These are phyloP conservation scores for Fraxinus cuspidata DNA, from an alignment of 257 asterid species.

Conservation along the genomic window DNA sequence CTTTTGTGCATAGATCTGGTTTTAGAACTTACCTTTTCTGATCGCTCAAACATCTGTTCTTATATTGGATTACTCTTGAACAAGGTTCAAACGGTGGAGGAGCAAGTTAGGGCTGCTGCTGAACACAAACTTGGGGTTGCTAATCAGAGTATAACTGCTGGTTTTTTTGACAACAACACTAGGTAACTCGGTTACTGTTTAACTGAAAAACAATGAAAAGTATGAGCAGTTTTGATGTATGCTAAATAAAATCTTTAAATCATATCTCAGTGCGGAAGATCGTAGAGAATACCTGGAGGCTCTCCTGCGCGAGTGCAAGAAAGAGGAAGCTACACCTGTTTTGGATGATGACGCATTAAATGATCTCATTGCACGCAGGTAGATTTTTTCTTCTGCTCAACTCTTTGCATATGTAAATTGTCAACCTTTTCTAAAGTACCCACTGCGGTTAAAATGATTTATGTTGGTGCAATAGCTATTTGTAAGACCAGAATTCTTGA, in stretches of 20 bases:
- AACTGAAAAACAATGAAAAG: slow-evolving; percentile 12
- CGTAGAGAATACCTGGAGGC: slow-evolving; percentile 98
- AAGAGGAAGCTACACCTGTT: slow-evolving; percentile 95
- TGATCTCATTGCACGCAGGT: slow-evolving; percentile 96
- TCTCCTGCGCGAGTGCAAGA: slow-evolving; percentile 94
- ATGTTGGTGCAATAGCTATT: not conserved
- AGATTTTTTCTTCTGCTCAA: slow-evolving; percentile 21
- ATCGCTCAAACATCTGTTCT: slow-evolving; percentile 5
- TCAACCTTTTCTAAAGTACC: not conserved
- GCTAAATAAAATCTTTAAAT: slow-evolving; percentile 22
- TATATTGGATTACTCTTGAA: slow-evolving; percentile 28
- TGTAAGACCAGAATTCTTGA: slow-evolving; percentile 6
- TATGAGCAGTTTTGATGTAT: slow-evolving; percentile 18
- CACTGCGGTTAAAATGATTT: not conserved
- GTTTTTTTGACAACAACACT: slow-evolving; percentile 95
- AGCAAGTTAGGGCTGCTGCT: slow-evolving; percentile 98
- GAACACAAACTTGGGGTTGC: slow-evolving; percentile 99
- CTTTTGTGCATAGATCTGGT: slow-evolving; percentile 6
- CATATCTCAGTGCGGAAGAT: slow-evolving; percentile 85
- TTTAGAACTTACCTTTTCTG: not conserved
- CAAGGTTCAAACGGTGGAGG: slow-evolving; percentile 98
- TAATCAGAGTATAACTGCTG: slow-evolving; percentile 99
- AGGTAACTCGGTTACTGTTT: slow-evolving; percentile 48
- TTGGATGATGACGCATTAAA: slow-evolving; percentile 92
- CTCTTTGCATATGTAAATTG: slow-evolving; percentile 3